Conservation (phyloP, 495 filamentous ascomycete species). For the Trichoderma orchidacearum region DNA sequence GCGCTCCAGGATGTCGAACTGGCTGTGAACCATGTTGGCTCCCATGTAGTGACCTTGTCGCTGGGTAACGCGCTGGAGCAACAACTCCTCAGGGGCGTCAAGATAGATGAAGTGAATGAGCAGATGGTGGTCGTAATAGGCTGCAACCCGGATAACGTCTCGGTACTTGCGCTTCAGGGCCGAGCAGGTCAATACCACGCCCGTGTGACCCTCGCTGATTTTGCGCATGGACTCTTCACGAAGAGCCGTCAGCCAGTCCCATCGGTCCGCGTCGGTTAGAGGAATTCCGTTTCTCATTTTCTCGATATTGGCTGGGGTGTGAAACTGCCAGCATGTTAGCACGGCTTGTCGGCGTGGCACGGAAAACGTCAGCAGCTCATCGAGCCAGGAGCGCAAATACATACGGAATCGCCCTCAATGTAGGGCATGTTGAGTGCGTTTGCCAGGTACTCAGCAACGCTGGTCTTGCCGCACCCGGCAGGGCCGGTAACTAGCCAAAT, state of each 20-base stretch:
- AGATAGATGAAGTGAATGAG: slow-evolving; percentile 91
- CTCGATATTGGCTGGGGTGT: slow-evolving; percentile 70
- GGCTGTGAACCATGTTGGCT: slow-evolving; percentile 89
- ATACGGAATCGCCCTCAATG: slow-evolving; percentile 91
- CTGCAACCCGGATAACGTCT: slow-evolving; percentile 85
- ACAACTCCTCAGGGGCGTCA: slow-evolving; percentile 54
- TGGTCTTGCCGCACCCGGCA: slow-evolving; percentile 92
- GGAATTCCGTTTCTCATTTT: slow-evolving; percentile 87
- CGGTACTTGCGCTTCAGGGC: slow-evolving; percentile 95
- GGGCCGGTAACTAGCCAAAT: slow-evolving; percentile 98
- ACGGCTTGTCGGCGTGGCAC: neutral
- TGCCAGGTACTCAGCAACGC: slow-evolving; percentile 69
- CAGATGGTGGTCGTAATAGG: slow-evolving; percentile 61
- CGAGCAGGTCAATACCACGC: slow-evolving; percentile 91
- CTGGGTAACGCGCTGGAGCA: slow-evolving; percentile 58
- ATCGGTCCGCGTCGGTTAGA: slow-evolving; percentile 87
- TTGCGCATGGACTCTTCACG: slow-evolving; percentile 63
- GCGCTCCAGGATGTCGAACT: slow-evolving; percentile 73
- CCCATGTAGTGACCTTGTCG: slow-evolving; percentile 93
- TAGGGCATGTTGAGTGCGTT: slow-evolving; percentile 60
- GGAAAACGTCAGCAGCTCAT: too few relatives aligned
- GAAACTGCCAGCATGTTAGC: slow-evolving; percentile 50
- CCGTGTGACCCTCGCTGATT: slow-evolving; percentile 44
- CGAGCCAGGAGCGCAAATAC: too few relatives aligned
- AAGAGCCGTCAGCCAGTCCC: slow-evolving; percentile 92